Base-by-base conservation (phyloP, 768 basidiomycete genomes). In the Ramaria sp. region DNA sequence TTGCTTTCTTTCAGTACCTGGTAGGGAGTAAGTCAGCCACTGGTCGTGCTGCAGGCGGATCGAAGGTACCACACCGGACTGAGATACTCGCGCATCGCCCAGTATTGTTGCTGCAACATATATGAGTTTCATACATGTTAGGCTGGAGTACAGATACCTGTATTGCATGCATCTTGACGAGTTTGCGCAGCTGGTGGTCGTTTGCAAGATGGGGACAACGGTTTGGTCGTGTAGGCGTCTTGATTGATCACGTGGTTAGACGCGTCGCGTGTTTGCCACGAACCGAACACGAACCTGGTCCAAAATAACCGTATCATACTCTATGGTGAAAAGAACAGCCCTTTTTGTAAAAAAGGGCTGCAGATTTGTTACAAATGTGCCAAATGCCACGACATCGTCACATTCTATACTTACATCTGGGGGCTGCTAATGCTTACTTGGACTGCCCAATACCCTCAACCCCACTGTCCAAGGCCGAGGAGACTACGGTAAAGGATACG, bases 1-100 rank as follows among this genome's bases (percentile, higher is more conserved):
- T 98, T 98, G 73, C 88, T 92, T 72, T 98, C 94, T 65, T 85
- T 90, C 60, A 98, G 79, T 22, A 99, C 93, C 92, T 96, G 67
- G 3, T 28, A 42, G 43, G 41, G 60, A 16, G 45, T 24, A 48
- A 37, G 16, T 34, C 59, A 38, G 66, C 61, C 56, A 62, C 66
- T 66, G 30, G 13, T 7, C 27, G 25, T 28, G 27, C 24, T 30
- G 42, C 41, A 47, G 43, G 37, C 32, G 48, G 69, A 69, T 4
- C 68, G 70, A 13, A 39, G 22, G 37, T 20, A 71, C 32, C 85
- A 67, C 69, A 90, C 89, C 18, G 88, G 89, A 62, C 84, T 87
- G 56, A 98, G 83, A 68, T 95, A 93, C 67, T 97, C 95, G 62
- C 95, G 83, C 56, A 96, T 83, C 15, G 88, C 83, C 83, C 89